Percentiles rank a stretch among this genome's conserved stretches.
Conservation (phyloP, 129 eudicot species). For the Silybum marianum region DNA sequence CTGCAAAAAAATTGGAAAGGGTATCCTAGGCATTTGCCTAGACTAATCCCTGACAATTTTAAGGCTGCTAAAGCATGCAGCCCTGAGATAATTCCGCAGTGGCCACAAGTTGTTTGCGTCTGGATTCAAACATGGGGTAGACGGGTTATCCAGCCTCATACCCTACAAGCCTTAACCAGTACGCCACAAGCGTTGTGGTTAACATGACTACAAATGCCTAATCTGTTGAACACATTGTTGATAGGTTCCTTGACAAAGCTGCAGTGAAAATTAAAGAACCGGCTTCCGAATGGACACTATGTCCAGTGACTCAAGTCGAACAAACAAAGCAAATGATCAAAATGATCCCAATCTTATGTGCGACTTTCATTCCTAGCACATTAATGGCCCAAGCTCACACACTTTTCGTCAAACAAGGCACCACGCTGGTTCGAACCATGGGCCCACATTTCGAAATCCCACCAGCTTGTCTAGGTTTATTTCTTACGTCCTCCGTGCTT, state of each 20-base stretch:
- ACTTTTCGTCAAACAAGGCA: conserved; percentile 66
- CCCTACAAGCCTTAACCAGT: no score
- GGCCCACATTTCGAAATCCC: conserved; percentile 49
- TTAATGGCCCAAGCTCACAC: conserved; percentile 47
- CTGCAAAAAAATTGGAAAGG: no score
- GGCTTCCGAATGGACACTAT: conserved; percentile 39
- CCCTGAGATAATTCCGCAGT: no score
- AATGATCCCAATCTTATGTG: conserved; percentile 50
- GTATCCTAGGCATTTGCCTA: no score
- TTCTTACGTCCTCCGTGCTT: conserved; percentile 45
- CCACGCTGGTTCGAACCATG: conserved; percentile 22
- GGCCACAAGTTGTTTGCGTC: no score
- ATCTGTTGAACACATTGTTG: neutral
- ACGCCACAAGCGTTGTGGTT: no score
- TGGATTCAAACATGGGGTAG: no score
- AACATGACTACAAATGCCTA: neutral
- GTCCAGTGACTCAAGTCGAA: conserved; percentile 69
- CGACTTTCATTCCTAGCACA: conserved; percentile 49
- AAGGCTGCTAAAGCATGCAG: no score
- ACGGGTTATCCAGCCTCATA: no score
- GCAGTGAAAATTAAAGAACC: conserved; percentile 37
- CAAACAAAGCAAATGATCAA: conserved; percentile 64
- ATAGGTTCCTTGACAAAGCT: conserved; percentile 58
- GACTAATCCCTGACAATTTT: no score
- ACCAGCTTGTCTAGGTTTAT: conserved; percentile 49